Conservation (phyloP, 139 green algal species). For the Astrephomene gubernaculifera region DNA sequence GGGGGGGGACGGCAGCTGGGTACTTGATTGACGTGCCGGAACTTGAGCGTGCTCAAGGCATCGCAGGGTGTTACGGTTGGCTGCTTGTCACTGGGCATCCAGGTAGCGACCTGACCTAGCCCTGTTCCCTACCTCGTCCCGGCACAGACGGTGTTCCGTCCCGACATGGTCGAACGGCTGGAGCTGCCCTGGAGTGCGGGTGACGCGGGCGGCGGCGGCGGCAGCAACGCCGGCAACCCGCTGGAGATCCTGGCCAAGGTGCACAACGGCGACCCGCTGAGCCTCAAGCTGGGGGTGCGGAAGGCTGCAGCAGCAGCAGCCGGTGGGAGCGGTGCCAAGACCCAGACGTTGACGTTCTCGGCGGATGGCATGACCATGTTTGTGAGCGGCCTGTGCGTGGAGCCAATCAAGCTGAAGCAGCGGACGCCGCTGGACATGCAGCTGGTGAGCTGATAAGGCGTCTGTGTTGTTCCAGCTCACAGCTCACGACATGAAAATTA, state of each 20-base stretch:
- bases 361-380: background rate
- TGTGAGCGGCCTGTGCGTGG: slow-evolving; percentile 9
- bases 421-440: background rate
- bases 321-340: no score
- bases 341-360: background rate
- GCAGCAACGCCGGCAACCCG: background rate
- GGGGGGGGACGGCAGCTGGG: no score
- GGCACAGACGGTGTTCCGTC: background rate
- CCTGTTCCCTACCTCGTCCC: no score
- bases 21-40: no score
- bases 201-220: no score
- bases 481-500: no score
- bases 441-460: background rate
- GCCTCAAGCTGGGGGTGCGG: background rate
- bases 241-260: background rate
- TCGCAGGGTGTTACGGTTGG: no score
- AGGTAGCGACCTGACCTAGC: no score
- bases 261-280: background rate
- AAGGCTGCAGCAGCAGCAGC: background rate
- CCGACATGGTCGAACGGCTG: background rate
- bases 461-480: no score
- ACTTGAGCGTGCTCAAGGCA: no score
- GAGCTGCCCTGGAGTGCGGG: background rate
- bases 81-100: no score
- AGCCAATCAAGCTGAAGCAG: background rate